Conservation (phyloP, 192 early-diverging fungal genomes). For the Backusella luteola region DNA sequence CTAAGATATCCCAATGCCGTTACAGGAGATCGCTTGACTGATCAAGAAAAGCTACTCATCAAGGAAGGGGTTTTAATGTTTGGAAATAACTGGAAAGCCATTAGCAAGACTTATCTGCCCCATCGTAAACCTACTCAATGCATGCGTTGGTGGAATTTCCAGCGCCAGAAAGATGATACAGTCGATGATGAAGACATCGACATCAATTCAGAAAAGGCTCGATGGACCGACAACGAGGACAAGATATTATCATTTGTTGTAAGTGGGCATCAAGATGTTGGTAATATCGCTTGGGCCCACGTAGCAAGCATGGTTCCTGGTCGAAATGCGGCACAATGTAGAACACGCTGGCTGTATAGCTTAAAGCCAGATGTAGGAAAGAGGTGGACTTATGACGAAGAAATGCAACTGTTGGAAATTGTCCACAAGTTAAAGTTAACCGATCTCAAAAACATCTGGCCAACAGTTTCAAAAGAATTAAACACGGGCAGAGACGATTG, state of each 20-base stretch:
- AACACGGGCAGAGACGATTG: slow-evolving; percentile 15
- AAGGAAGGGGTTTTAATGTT: slow-evolving; percentile 33
- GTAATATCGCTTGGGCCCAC: neutral
- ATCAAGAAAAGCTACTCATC: slow-evolving; percentile 23
- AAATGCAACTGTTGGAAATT: slow-evolving; percentile 15
- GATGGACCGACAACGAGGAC: slow-evolving; percentile 15
- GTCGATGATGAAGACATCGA: neutral
- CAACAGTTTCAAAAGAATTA: neutral
- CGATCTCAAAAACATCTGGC: neutral
- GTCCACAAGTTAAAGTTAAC: slow-evolving; percentile 7
- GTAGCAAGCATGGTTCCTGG: slow-evolving; percentile 14
- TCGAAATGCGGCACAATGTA: slow-evolving; percentile 7
- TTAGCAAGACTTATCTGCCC: slow-evolving; percentile 25
- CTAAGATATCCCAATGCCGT: neutral
- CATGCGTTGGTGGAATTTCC: slow-evolving; percentile 26
- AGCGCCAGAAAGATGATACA: neutral
- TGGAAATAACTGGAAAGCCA: slow-evolving; percentile 30
- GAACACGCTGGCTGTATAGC: slow-evolving; percentile 3
- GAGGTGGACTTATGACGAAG: slow-evolving; percentile 19
- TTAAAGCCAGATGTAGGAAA: neutral
- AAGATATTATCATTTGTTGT: slow-evolving; percentile 8
- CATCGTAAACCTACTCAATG: slow-evolving; percentile 17
- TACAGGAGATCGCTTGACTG: neutral
- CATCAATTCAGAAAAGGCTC: neutral
- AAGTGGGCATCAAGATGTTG: neutral